Base-by-base conservation (phyloP, 192 early-diverging fungal species). In the Coemansia sp. region DNA sequence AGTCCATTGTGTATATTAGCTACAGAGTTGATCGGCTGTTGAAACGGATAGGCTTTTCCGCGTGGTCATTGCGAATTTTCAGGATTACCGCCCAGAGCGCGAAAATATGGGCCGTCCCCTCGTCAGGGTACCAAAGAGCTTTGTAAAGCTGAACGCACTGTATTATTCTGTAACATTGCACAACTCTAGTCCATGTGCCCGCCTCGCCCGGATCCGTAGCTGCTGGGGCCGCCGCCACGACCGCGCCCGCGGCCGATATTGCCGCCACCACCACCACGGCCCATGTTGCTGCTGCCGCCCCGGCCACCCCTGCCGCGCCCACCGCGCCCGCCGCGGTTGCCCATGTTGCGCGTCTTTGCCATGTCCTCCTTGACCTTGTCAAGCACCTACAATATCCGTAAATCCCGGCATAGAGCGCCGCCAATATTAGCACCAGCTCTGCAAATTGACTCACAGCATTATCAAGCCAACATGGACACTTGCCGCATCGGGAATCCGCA, bases 311-410 rank as follows among this genome's bases (percentile, higher is more conserved):
- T 60, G 19, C 78, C 67, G 17, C 61, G 58, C 21, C 81, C 75
- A 11, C 84, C 79, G 32, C 80, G 68, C 9, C 78, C 74, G 22
- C 74, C 63, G 29, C 73, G 66, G 38, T 40, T 55, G 5, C 51
- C 62, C 51, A 45, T 40, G 55, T 74, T 76, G 34, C 83, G 67
- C 36, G 81, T 83, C 54, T 82, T 84, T 26, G 50, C 49, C 49
- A 84, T 83, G 28, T 93, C 87, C 53, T 93, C 88, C 60, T 88
- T 92, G 31, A 94, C 92, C 79, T 91, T 87, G 46, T 95, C 92
- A 20, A 98, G 83, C 45, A 91, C 85, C 70, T 82, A 72, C n/a
- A 61, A 7, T 11, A 42, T 6, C 10, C n/a, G n/a, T n/a, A n/a
- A n/a, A n/a, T n/a, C n/a, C n/a, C n/a, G n/a, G n/a, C n/a, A n/a